Percentiles rank a stretch among this genome's conserved stretches.
Conservation (phyloP, 148 eudicot genomes). For the Limonium bicolor region DNA sequence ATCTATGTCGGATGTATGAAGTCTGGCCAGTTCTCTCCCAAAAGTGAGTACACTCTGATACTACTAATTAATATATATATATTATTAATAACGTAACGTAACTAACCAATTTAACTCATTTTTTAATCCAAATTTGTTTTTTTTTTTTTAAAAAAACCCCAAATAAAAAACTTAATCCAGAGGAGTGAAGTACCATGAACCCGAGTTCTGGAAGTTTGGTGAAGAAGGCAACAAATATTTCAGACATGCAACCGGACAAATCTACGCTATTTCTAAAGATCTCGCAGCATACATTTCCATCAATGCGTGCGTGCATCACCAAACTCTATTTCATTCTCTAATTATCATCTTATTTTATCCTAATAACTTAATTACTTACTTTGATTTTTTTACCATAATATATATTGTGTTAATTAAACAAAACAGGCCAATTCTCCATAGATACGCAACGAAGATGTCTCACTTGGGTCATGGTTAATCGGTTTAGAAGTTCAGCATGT, state of each 20-base stretch:
- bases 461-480: conserved; percentile 76
- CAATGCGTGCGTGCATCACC: conserved; percentile 39
- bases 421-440: conserved; percentile 55
- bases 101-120: background rate
- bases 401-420: background rate
- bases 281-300: conserved; percentile 63
- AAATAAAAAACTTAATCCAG: conserved; percentile 15
- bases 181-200: conserved; percentile 73
- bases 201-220: conserved; percentile 93
- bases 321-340: background rate
- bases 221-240: conserved; percentile 93
- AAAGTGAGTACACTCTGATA: conserved; percentile 32
- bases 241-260: conserved; percentile 94
- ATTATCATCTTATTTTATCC: too few species aligned
- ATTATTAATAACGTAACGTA: background rate
- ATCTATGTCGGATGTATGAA: conserved; percentile 92
- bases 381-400: too few species aligned
- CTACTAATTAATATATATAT: background rate
- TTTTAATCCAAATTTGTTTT: too few species aligned
- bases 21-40: conserved; percentile 73
- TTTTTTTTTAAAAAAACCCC: too few species aligned
- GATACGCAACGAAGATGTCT: conserved; percentile 82
- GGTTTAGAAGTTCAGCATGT: conserved; percentile 91
- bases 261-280: conserved; percentile 79
- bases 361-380: background rate